Evolutionary conservation across 345 rosid genomes (phyloP).

Genomic region (Zanthoxylum bungeanum): DNA sequence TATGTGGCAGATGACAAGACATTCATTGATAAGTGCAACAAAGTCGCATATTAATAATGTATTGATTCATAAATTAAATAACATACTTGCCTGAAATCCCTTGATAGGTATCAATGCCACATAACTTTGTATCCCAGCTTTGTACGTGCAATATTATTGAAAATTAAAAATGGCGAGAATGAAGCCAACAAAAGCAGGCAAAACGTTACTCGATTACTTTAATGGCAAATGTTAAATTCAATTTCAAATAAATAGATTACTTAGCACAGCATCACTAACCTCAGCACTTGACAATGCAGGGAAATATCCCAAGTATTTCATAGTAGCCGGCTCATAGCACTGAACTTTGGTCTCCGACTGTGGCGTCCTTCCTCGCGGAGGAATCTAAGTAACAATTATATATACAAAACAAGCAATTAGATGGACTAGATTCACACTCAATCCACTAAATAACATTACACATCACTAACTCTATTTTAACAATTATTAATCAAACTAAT

Average conservation of each 20-base stretch:
- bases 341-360: constrained; percentile 84
- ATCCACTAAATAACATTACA: background rate
- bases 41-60: background rate
- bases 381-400: constrained; percentile 48
- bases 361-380: constrained; percentile 86
- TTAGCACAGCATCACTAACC: constrained; percentile 41
- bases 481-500: background rate
- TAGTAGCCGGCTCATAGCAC: constrained; percentile 98
- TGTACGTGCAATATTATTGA: background rate
- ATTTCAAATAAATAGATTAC: background rate
- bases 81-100: background rate
- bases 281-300: constrained; percentile 68
- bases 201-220: background rate
- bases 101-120: background rate
- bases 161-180: background rate
- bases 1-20: background rate
- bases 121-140: background rate
- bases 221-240: background rate
- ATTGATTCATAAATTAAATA: no score
- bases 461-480: background rate
- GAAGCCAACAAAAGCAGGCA: background rate
- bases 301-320: constrained; percentile 87
- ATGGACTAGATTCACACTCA: background rate
- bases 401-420: background rate
- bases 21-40: background rate